Evolutionary conservation across 2,329 filamentous ascomycete species (phyloP).

Genomic region (Gremmenia infestans): DNA sequence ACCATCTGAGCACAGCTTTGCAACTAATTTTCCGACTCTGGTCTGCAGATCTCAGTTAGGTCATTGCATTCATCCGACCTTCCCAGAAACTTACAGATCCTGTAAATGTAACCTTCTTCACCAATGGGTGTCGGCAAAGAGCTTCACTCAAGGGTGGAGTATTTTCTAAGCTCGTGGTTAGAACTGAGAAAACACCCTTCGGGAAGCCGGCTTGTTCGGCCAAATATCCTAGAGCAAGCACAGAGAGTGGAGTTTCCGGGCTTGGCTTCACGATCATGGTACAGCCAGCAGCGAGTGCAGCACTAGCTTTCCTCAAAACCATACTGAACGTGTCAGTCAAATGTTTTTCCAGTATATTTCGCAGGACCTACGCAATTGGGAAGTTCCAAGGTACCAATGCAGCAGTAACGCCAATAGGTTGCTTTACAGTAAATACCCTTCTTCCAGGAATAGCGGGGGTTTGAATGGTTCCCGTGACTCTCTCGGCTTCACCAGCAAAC

Average conservation of each 20-base stretch:
- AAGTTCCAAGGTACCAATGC: conserved; percentile 73
- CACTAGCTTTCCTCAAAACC: conserved; percentile 62
- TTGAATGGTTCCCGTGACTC: conserved; percentile 57
- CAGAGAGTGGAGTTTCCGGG: conserved; percentile 59
- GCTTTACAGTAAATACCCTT: conserved; percentile 67
- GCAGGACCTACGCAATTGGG: conserved; percentile 47
- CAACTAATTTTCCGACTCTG: conserved; percentile 57
- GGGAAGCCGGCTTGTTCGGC: conserved; percentile 52
- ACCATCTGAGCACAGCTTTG: conserved; percentile 52
- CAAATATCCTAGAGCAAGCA: conserved; percentile 48
- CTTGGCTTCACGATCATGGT: conserved; percentile 71
- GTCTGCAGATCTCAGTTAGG: conserved; percentile 33
- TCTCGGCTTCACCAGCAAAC: conserved; percentile 56
- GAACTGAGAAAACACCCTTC: conserved; percentile 54
- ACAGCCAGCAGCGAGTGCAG: conserved; percentile 66
- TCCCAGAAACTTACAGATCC: conserved; percentile 37
- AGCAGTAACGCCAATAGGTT: conserved; percentile 63
- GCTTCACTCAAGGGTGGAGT: conserved; percentile 49
- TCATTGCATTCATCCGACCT: background rate
- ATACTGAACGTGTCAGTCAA: conserved; percentile 32
- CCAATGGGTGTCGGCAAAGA: conserved; percentile 50
- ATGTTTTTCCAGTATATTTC: background rate
- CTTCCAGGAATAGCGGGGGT: conserved; percentile 56
- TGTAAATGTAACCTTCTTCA: conserved; percentile 60
- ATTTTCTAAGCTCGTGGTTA: conserved; percentile 54